Evolutionary conservation across 768 basidiomycete genomes (phyloP).

Genomic region (Pleurotus platypus): DNA sequence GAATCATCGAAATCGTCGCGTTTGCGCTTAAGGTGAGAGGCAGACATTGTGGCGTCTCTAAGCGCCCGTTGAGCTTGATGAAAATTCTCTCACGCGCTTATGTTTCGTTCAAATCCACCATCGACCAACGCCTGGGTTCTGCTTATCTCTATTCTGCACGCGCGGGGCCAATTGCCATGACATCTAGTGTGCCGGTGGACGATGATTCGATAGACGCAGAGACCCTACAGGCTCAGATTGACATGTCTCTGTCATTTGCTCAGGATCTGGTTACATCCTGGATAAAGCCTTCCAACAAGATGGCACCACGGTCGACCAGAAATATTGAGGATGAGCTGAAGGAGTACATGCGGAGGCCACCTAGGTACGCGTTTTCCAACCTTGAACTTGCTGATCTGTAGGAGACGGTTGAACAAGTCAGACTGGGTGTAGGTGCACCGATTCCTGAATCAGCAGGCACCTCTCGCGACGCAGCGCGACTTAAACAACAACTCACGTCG

Average conservation of each 20-base stretch:
- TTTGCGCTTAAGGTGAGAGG: constrained; percentile 45
- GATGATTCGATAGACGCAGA: constrained; percentile 64
- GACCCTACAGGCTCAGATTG: constrained; percentile 76
- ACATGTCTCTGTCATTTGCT: constrained; percentile 74
- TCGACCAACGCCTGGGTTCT: background rate
- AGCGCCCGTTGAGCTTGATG: no score
- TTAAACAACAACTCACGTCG: constrained; percentile 57
- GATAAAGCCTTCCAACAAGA: constrained; percentile 54
- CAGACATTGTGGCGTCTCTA: constrained; percentile 7
- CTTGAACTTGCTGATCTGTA: constrained; percentile 11
- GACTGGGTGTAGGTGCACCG: constrained; percentile 73
- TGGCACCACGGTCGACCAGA: constrained; percentile 30
- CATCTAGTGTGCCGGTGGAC: constrained; percentile 16
- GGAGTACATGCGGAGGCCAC: constrained; percentile 65
- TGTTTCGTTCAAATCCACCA: no score
- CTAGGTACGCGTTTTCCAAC: constrained; percentile 47
- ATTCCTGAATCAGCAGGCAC: constrained; percentile 44
- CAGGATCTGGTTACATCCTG: constrained; percentile 74
- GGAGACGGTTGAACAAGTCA: constrained; percentile 20
- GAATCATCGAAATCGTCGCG: constrained; percentile 44
- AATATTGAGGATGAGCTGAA: constrained; percentile 54
- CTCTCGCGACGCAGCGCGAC: constrained; percentile 54
- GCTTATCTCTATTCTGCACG: background rate
- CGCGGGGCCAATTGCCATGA: constrained; percentile 11
- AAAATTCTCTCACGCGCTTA: no score